phyloP scores from a whole-genome alignment of 1,284 basidiomycete genomes.

The Pseudozyma flocculosa region DNA sequence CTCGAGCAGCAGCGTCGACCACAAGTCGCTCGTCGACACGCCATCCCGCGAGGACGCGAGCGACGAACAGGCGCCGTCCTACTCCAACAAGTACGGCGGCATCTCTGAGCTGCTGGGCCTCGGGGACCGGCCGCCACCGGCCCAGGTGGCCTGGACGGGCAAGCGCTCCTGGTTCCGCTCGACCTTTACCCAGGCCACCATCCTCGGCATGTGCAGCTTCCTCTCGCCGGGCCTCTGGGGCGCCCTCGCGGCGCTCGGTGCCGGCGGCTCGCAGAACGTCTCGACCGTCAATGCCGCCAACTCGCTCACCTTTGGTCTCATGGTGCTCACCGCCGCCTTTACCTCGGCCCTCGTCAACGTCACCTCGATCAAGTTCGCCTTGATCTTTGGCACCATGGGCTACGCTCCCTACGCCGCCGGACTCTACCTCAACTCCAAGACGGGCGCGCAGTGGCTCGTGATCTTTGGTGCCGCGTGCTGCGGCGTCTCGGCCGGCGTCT shows the following conservation, averaged over 20 bases:
- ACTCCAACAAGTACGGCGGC: background rate
- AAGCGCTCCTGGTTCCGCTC: slow-evolving; percentile 34
- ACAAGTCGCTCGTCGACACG: background rate
- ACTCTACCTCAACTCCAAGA: slow-evolving; percentile 50
- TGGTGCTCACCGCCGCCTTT: slow-evolving; percentile 55
- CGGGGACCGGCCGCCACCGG: slow-evolving; percentile 25
- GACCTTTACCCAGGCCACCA: slow-evolving; percentile 47
- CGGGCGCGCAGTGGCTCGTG: slow-evolving; percentile 54
- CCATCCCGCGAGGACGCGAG: background rate
- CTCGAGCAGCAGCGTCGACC: background rate
- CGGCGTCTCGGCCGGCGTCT: slow-evolving; percentile 56
- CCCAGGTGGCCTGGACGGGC: slow-evolving; percentile 19
- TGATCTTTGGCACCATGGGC: slow-evolving; percentile 52
- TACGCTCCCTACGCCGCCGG: slow-evolving; percentile 58
- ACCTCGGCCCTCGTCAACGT: slow-evolving; percentile 38
- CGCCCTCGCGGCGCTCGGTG: slow-evolving; percentile 55
- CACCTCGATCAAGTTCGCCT: slow-evolving; percentile 46
- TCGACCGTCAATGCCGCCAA: slow-evolving; percentile 58
- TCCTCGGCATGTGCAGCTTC: slow-evolving; percentile 58
- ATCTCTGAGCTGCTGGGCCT: slow-evolving; percentile 17
- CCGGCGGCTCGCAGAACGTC: slow-evolving; percentile 49
- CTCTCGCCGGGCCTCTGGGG: slow-evolving; percentile 57
- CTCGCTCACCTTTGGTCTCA: slow-evolving; percentile 56
- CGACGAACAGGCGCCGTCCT: background rate
- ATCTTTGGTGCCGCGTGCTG: slow-evolving; percentile 59